These are phyloP conservation scores for Cyberlindnera sargentensis DNA, from an alignment of 805 yeast species.

Conservation along the genomic window DNA sequence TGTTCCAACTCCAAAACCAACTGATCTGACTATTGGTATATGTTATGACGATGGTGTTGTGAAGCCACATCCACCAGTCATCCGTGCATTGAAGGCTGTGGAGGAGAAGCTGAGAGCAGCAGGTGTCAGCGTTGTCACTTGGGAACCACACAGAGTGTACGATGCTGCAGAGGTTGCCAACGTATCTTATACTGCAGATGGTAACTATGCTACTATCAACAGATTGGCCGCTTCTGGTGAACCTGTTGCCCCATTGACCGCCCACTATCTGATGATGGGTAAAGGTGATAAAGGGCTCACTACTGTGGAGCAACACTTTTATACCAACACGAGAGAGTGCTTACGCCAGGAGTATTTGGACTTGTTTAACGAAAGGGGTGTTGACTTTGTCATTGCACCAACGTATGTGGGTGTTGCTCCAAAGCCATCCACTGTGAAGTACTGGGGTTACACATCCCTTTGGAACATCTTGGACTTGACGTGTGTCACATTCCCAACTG, in stretches of 20 bases:
- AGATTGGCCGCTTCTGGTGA: slow-evolving; percentile 58
- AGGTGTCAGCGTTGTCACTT: slow-evolving; percentile 49
- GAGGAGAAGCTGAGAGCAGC: slow-evolving; percentile 49
- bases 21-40: slow-evolving; percentile 49
- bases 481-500: slow-evolving; percentile 53
- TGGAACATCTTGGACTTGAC: slow-evolving; percentile 72
- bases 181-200: slow-evolving; percentile 56
- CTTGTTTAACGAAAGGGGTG: slow-evolving; percentile 43
- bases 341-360: slow-evolving; percentile 52
- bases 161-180: slow-evolving; percentile 54
- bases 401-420: slow-evolving; percentile 70
- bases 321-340: slow-evolving; percentile 48
- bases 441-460: slow-evolving; percentile 77
- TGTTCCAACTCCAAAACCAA: slow-evolving; percentile 30
- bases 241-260: slow-evolving; percentile 56
- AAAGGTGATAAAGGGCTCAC: slow-evolving; percentile 43
- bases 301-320: slow-evolving; percentile 46
- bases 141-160: slow-evolving; percentile 50
- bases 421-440: slow-evolving; percentile 50
- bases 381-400: slow-evolving; percentile 65
- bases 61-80: slow-evolving; percentile 60
- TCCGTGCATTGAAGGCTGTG: slow-evolving; percentile 47
- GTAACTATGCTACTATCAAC: slow-evolving; percentile 49
- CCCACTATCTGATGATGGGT: slow-evolving; percentile 54
- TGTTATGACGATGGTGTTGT: slow-evolving; percentile 60